Percentiles rank a stretch among this genome's conserved stretches.
Conservation (phyloP, 225 moss, liverwort and hornwort species). For the Marchantia paleacea region DNA sequence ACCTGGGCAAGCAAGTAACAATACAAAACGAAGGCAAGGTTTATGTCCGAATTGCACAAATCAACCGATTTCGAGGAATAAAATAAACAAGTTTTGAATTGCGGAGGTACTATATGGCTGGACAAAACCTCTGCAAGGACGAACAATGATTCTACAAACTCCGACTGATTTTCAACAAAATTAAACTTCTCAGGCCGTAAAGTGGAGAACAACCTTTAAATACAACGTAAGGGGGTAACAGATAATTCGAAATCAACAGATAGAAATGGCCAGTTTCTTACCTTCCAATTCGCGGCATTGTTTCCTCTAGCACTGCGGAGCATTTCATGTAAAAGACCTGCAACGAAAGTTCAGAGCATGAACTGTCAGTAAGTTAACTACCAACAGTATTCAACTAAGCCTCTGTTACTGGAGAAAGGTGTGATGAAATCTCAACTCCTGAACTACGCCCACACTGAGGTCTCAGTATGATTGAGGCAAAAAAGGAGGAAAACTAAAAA, state of each 20-base stretch:
- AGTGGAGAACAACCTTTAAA: not conserved
- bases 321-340: conserved; percentile 87
- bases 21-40: not conserved
- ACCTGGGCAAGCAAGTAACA: conserved; percentile 47
- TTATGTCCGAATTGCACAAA: not conserved
- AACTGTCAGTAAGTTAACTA: not conserved
- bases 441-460: not conserved
- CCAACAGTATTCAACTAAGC: not conserved
- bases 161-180: not conserved
- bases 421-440: not conserved
- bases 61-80: not conserved
- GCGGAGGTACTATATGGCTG: not conserved
- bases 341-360: not conserved
- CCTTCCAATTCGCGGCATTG: conserved; percentile 83
- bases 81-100: too few species aligned
- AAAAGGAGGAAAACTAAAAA: not conserved
- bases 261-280: conserved; percentile 16
- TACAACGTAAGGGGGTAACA: not conserved
- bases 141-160: not conserved
- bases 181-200: not conserved
- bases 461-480: not conserved
- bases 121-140: not conserved
- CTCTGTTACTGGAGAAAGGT: not conserved
- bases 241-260: not conserved
- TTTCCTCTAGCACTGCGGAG: conserved; percentile 61